Evolutionary conservation across 495 filamentous ascomycete species (phyloP).

Genomic region (Penicillium pancosmium): DNA sequence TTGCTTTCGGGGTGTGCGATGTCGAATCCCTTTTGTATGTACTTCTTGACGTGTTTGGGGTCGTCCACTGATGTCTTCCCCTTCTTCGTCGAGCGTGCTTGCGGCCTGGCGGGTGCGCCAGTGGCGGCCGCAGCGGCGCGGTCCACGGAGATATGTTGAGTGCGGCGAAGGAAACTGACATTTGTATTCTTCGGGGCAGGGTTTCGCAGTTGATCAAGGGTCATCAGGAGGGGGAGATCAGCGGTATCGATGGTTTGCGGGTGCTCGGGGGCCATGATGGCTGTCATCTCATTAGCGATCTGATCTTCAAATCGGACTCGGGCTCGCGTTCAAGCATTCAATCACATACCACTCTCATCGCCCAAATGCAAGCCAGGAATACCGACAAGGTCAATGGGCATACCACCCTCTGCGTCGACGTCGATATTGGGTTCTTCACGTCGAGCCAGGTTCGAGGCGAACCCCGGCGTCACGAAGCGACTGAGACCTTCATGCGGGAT

Average conservation of each 20-base stretch:
- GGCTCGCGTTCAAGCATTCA: not conserved
- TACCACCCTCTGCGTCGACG: slow-evolving; percentile 95
- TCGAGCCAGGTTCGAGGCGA: slow-evolving; percentile 82
- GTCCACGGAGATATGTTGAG: slow-evolving; percentile 89
- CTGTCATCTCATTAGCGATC: slow-evolving; percentile 42
- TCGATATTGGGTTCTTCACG: slow-evolving; percentile 96
- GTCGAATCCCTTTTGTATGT: slow-evolving; percentile 84
- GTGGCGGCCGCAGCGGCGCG: slow-evolving; percentile 46
- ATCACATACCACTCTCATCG: slow-evolving; percentile 84
- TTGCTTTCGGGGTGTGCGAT: slow-evolving; percentile 71
- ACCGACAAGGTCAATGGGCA: slow-evolving; percentile 94
- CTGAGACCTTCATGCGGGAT: slow-evolving; percentile 90
- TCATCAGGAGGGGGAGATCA: slow-evolving; percentile 79
- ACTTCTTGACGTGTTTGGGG: slow-evolving; percentile 78
- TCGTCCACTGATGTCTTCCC: slow-evolving; percentile 62
- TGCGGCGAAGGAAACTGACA: slow-evolving; percentile 92
- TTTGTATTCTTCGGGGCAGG: slow-evolving; percentile 66
- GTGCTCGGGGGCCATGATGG: slow-evolving; percentile 75
- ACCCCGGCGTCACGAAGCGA: slow-evolving; percentile 84
- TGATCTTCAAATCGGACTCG: not conserved
- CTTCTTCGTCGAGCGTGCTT: slow-evolving; percentile 46
- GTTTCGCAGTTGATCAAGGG: slow-evolving; percentile 79
- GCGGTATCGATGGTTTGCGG: slow-evolving; percentile 73
- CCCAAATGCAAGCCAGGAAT: slow-evolving; percentile 93
- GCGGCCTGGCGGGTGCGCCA: slow-evolving; percentile 37